Conservation (phyloP, 2,329 filamentous ascomycete genomes). For the Cytospora schulzeri region DNA sequence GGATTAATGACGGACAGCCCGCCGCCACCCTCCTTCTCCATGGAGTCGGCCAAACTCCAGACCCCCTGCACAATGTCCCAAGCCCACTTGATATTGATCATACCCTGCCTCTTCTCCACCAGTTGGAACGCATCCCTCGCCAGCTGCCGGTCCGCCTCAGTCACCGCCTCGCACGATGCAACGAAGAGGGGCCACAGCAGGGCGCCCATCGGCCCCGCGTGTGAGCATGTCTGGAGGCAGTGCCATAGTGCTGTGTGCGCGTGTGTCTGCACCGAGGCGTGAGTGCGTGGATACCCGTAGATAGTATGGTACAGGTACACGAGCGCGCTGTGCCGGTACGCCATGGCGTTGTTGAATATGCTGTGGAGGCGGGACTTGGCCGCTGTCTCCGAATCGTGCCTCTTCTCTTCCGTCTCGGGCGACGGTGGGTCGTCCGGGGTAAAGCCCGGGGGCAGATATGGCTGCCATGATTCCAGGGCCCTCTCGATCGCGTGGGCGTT, state of each 20-base stretch:
- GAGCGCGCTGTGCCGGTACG: conserved; percentile 60
- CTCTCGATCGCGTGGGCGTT: conserved; percentile 58
- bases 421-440: conserved; percentile 30
- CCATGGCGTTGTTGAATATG: conserved; percentile 61
- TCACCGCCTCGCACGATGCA: conserved; percentile 60
- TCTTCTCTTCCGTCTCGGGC: conserved; percentile 23
- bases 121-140: conserved; percentile 55
- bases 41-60: conserved; percentile 55
- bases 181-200: conserved; percentile 68
- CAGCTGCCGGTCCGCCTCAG: conserved; percentile 50
- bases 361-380: conserved; percentile 52
- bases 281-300: conserved; percentile 48
- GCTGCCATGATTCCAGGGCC: conserved; percentile 58
- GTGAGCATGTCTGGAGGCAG: conserved; percentile 57
- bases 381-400: conserved; percentile 30
- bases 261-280: conserved; percentile 57
- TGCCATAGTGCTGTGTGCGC: conserved; percentile 52
- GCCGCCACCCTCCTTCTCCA: conserved; percentile 27
- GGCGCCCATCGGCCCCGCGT: conserved; percentile 63
- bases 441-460: conserved; percentile 48
- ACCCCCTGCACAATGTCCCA: conserved; percentile 64
- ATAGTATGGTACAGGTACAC: conserved; percentile 61
- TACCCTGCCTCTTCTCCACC: conserved; percentile 60
- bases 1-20: neutral
- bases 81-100: conserved; percentile 65